Conservation (phyloP, 1,284 basidiomycete species). For the Puccinia triticina region DNA sequence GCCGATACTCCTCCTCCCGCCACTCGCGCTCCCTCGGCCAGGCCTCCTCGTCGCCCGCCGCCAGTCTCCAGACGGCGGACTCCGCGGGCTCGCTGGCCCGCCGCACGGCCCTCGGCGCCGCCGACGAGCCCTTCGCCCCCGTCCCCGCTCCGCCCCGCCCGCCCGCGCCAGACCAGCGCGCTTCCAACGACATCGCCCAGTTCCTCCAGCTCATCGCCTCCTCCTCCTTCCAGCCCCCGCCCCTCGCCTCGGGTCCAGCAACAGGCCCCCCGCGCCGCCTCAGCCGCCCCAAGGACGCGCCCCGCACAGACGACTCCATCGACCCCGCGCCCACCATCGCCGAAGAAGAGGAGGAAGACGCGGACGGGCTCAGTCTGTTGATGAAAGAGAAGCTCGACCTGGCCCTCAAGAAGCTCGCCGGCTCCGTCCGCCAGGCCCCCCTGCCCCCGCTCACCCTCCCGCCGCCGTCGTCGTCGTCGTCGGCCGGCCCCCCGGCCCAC, state of each 20-base stretch:
- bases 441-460: not conserved
- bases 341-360: conserved; percentile 3
- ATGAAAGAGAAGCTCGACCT: conserved; percentile 26
- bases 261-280: not conserved
- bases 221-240: not conserved
- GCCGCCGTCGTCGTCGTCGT: too few species aligned
- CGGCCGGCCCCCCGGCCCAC: too few species aligned
- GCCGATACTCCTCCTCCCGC: conserved; percentile 46
- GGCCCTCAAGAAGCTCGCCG: conserved; percentile 35
- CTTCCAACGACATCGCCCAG: conserved; percentile 20
- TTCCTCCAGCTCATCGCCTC: conserved; percentile 26
- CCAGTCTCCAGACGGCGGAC: conserved; percentile 6
- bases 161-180: too few species aligned
- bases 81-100: conserved; percentile 25
- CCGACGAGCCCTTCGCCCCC: not conserved
- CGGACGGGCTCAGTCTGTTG: not conserved
- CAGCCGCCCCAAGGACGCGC: not conserved
- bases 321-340: not conserved
- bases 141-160: too few species aligned
- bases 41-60: conserved; percentile 2
- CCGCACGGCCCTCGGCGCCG: not conserved
- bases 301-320: not conserved
- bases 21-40: conserved; percentile 46
- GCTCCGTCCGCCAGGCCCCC: not conserved
- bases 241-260: not conserved